phyloP scores from a whole-genome alignment of 2,329 filamentous ascomycete genomes.

The Arachnomyces sp. region DNA sequence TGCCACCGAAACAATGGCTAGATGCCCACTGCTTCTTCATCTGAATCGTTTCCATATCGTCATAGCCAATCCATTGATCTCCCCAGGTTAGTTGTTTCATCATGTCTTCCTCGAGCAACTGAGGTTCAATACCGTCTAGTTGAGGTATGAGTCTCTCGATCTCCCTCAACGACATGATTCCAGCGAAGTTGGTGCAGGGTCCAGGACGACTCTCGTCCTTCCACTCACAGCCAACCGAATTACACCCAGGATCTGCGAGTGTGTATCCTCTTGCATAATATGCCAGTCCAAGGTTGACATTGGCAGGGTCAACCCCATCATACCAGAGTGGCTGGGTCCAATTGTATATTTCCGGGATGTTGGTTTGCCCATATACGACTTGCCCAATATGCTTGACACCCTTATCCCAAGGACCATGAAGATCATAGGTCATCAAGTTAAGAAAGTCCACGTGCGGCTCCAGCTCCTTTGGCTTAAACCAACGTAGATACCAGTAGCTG shows the following conservation, averaged over 20 bases:
- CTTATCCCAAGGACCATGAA: conserved; percentile 7
- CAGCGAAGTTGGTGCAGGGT: conserved; percentile 16
- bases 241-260: conserved; percentile 13
- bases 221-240: conserved; percentile 11
- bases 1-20: conserved; percentile 24
- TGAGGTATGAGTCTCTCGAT: conserved; percentile 13
- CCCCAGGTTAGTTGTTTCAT: conserved; percentile 20
- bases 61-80: conserved; percentile 23
- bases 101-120: conserved; percentile 12
- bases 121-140: conserved; percentile 6
- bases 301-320: conserved; percentile 12
- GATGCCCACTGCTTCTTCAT: conserved; percentile 22
- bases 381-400: too few relatives aligned
- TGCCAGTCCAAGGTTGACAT: conserved; percentile 18
- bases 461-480: conserved; percentile 18
- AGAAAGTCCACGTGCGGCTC: conserved; percentile 16
- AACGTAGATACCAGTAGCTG: conserved; percentile 23
- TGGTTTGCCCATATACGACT: neutral
- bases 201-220: conserved; percentile 11
- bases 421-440: conserved; percentile 25
- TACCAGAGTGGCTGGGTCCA: conserved; percentile 24
- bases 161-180: conserved; percentile 15
- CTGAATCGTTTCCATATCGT: conserved; percentile 16
- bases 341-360: conserved; percentile 17
- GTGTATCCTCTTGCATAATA: conserved; percentile 21